Base-by-base conservation (phyloP, 179 eudicot species). In the Pouteria campechiana region DNA sequence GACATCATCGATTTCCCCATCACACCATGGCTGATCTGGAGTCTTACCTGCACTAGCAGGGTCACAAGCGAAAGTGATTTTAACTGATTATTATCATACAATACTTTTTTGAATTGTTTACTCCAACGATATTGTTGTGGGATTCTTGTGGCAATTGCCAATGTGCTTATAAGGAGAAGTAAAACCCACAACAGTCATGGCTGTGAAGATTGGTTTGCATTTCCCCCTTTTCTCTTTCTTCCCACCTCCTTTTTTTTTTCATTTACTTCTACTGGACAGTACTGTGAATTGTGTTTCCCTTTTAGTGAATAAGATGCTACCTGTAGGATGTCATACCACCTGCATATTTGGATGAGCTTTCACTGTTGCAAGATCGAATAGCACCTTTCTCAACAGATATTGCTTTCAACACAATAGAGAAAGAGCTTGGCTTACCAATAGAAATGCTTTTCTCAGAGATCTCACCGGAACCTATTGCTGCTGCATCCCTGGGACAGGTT, bases 401-500 rank as follows among this genome's bases (percentile, higher is more conserved):
- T 53, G 98, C 98, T 54, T 86, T 90, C 65, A 64, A 47, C 32
- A 81, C 69, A 10, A 90, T 90, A 34, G 98, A 90, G 59, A 63
- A 55, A 63, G 98, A 90, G 66, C 84, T 90, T 54, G 82, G 86
- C 48, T 25, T 70, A 52, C 58, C 82, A 34, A 61, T 90, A 29
- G 84, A 79, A 45, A 75, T 62, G 52, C 23, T 90, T 27, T 90
- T 90, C 72, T 86, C 94, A 0, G 90, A 86, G 69, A 79, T 90
- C 49, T 76, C 98, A 31, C 82, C 78, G 11, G 78, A 69, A 56
- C 95, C 98, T 38, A 78, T 86, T 18, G 98, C 98, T 46, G 98
- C 98, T 40, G 98, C 98, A 48, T 90, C 98, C 37, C 90, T 90
- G 41, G 98, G 98, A 35, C 98, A 90, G 98, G 98, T 82, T 52